These are phyloP conservation scores for Fusarium haematococcum DNA, from an alignment of 2,329 filamentous ascomycete species.

Conservation along the genomic window DNA sequence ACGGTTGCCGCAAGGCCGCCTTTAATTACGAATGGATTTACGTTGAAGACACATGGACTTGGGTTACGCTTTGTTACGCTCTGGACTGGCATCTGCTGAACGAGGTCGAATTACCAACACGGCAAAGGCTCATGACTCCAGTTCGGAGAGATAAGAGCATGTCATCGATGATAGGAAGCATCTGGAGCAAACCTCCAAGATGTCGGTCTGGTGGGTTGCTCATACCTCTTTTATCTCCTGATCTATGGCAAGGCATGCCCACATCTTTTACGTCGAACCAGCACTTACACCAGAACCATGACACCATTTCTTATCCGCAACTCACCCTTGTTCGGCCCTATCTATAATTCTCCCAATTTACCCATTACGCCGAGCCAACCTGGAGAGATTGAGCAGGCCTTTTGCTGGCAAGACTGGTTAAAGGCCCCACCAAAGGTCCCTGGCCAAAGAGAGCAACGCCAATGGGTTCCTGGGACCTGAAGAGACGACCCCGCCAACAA, in stretches of 20 bases:
- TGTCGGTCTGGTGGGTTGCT: not conserved
- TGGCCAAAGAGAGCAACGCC: conserved; percentile 1
- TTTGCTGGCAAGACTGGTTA: conserved; percentile 5
- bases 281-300: not conserved
- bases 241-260: not conserved
- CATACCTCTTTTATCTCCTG: not conserved
- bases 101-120: not conserved
- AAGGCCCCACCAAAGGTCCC: not conserved
- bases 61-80: not conserved
- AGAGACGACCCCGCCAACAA: conserved; percentile 35
- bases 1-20: conserved; percentile 14
- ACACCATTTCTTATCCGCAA: not conserved
- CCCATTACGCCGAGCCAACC: not conserved
- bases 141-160: not conserved
- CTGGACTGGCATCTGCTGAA: not conserved
- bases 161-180: not conserved
- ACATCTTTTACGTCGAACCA: not conserved
- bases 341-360: not conserved
- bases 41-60: not conserved
- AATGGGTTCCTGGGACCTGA: conserved; percentile 4
- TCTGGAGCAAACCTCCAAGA: not conserved
- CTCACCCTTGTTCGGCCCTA: not conserved
- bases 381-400: conserved; percentile 11
- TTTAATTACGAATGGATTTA: conserved; percentile 4
- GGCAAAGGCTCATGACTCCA: not conserved